Conservation (phyloP, 306 rosid species). For the Quercus agrifolia region DNA sequence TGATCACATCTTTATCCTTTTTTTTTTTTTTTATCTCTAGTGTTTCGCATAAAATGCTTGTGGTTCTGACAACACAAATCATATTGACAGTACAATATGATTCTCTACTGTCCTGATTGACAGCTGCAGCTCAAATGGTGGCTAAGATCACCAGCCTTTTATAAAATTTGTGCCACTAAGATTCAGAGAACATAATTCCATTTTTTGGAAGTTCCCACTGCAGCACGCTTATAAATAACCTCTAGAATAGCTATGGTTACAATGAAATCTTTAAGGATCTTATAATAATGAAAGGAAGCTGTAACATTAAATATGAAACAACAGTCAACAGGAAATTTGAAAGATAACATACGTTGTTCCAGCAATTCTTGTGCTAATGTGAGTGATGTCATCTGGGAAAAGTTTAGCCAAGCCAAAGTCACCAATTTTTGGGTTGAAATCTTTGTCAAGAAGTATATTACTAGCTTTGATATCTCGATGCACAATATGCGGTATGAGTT, state of each 20-base stretch:
- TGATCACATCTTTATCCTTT: not conserved
- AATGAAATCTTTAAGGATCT: not conserved
- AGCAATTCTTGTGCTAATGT: constrained; percentile 94
- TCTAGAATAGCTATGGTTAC: not conserved
- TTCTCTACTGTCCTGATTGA: not conserved
- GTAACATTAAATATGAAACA: constrained; percentile 9
- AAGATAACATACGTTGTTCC: constrained; percentile 84
- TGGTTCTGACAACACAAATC: not conserved
- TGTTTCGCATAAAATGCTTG: not conserved
- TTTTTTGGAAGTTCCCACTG: not conserved
- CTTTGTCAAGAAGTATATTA: constrained; percentile 72
- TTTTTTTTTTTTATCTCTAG: not conserved
- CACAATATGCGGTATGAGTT: constrained; percentile 76
- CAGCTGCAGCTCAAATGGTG: not conserved
- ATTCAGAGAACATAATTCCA: not conserved
- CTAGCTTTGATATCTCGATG: constrained; percentile 98
- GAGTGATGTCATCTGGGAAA: constrained; percentile 91
- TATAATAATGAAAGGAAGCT: constrained; percentile 6
- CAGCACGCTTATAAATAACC: not conserved
- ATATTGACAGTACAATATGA: not conserved
- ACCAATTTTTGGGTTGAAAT: constrained; percentile 82
- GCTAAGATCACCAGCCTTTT: not conserved
- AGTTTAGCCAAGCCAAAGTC: constrained; percentile 97
- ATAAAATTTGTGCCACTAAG: not conserved
- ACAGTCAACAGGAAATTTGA: constrained; percentile 27